phyloP scores from a whole-genome alignment of 2,329 filamentous ascomycete genomes.

The Penicillium thymicola region DNA sequence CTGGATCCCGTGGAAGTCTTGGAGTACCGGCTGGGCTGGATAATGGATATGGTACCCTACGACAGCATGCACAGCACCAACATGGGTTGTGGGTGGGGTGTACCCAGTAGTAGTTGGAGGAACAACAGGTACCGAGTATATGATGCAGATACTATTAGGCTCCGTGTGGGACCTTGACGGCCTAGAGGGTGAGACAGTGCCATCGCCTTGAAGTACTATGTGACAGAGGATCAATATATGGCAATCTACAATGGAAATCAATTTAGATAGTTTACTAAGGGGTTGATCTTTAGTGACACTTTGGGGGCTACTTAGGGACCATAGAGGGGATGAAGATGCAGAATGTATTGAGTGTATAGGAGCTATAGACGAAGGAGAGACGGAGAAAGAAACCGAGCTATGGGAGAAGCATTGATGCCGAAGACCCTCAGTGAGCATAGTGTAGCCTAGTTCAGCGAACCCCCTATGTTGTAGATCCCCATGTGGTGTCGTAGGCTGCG shows the following conservation, averaged over 20 bases:
- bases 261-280: neutral
- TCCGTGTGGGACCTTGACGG: neutral
- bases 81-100: neutral
- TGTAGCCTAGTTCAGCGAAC: neutral
- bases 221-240: neutral
- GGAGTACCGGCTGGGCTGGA: neutral
- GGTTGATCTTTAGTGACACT: too few species aligned
- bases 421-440: neutral
- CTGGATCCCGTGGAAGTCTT: neutral
- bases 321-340: neutral
- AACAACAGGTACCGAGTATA: neutral
- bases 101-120: neutral
- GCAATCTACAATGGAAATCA: neutral
- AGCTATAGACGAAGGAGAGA: neutral
- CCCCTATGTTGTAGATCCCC: neutral
- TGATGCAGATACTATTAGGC: neutral
- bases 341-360: neutral
- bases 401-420: neutral
- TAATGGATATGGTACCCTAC: neutral
- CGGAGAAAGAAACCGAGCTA: neutral
- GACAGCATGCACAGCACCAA: neutral
- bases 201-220: neutral
- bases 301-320: neutral
- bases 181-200: neutral
- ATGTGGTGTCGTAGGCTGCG: neutral